Base-by-base conservation (phyloP, 352 stramenopile genomes). In the Phytophthora brassicae region DNA sequence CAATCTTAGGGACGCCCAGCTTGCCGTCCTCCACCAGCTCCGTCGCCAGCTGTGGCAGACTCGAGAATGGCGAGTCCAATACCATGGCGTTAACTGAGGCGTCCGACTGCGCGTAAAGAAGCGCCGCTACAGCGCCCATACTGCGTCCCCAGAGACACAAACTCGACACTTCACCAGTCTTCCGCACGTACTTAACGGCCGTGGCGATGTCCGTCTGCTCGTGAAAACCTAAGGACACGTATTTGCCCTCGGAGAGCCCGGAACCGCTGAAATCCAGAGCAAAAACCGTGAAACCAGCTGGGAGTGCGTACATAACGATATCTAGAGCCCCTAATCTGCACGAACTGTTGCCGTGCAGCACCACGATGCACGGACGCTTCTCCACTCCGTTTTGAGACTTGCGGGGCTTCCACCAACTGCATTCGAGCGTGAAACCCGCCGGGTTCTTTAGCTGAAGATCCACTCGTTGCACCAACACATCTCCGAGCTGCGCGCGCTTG, bases 291-390 rank as follows among this genome's bases (percentile, higher is more conserved):
- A 94, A 94, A 8, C 81, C 86, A 16, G 86, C 86, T 0, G 85
- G 76, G 44, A 92, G 66, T 22, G 83, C 83, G 58, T 88, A 88
- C 64, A 74, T 84, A 22, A 94, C 75, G 55, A 92, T 90, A 64
- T 94, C 84, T 7, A 93, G 56, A 7, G 68, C 81, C 36, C 84
- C 84, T 1, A 94, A 53, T 1, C 84, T 74, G 45, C 83, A 94
- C 3, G 84, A 93, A 69, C 84, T 93, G 44, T 94, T 94, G 56
- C 86, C 86, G 42, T 94, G 86, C 20, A 94, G 74, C 26, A 94
- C 74, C 28, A 94, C 69, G 44, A 94, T 93, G 48, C 86, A 94
- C 51, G 85, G 82, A 0, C 61, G 65, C 46, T 90, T 87, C 39
- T 76, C 56, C 31, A 63, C 22, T 12, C 19, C 56, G 16, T 29